Base-by-base conservation (phyloP, 331 rosid genomes). In the Cydonia oblonga region DNA sequence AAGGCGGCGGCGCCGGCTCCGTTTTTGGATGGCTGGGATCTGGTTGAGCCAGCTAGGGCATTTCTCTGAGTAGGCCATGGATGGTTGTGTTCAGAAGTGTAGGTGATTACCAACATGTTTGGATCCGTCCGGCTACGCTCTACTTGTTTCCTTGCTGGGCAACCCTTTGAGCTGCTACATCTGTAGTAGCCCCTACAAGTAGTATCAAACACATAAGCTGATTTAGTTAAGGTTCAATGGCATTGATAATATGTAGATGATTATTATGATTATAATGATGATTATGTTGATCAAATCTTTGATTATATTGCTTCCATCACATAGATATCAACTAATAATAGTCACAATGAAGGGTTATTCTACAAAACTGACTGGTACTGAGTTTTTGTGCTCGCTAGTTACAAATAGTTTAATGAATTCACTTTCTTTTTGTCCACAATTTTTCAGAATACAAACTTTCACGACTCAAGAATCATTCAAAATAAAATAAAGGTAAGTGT, bases 41-140 rank as follows among this genome's bases (percentile, higher is more conserved):
- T 53, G 19, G 96, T 88, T 25, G 99, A 95, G 52, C 99, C 99
- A 5, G 99, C 99, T 6, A 95, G 88, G 44, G 97, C 99, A 61
- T 95, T 95, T 70, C 99, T 86, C 61, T 89, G 96, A 49, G 97
- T 95, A 25, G 99, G 99, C 99, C 99, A 95, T 71, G 99, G 96
- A 86, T 95, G 99, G 69, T 95, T 95, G 84, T 95, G 99, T 77
- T 95, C 99, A 12, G 99, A 95, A 19, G 99, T 95, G 84, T 95
- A 95, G 13, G 99, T 95, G 3, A 95, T 91, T 18, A 95, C 99
- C 83, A 95, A 74, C 99, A 95, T 88, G 83, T 95, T 91, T 64
- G 99, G 97, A 70, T 95, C 99, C 33, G 92, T 87, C 42, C 99
- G 84, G 83, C 97, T 91, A 54, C 99, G 81, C 70, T 95, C 99